Base-by-base conservation (phyloP, 768 basidiomycete species). In the Mycena venus region DNA sequence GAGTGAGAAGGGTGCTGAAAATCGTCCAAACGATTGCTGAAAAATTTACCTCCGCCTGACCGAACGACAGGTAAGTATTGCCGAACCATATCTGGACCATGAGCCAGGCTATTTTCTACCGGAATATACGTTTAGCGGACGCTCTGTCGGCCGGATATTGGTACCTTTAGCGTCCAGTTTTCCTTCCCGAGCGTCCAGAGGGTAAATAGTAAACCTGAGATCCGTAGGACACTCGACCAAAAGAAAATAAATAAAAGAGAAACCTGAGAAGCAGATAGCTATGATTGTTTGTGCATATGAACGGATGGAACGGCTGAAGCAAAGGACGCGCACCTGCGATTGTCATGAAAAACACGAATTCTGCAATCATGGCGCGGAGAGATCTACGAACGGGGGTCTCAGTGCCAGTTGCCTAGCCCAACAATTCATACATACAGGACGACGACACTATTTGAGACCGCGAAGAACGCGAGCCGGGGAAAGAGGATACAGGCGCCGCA, bases 401-500 rank as follows among this genome's bases (percentile, higher is more conserved):
- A 66, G 38, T 31, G 4, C 15, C n/a, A 23, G 34, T 31, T 2
- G 19, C 2, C 23, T 14, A 10, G 7, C 66, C 12, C 14, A 3
- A 12, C 38, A 7, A 44, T 68, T 53, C 32, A 21, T 53, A 80
- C 92, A 72, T 81, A 95, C 95, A 96, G 81, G 34, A 96, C 88
- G 34, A 96, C 86, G 32, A 95, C 91, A 67, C 95, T 95, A 71
- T 95, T 93, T 3, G 91, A 91, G 29, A 96, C 88, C 1, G 92
- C 90, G 79, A 94, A 95, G 81, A 96, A 96, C 0, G 93, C 95
- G 49, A 96, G 83, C 64, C 96, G 90, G 25, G 96, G 96, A 78
- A 96, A 93, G 29, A 97, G 87, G 63, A 97, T 92, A 78, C 95
- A 96, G 3, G 93, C 95, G 10, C 93, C 94, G 78, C 94, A 96